Conservation (phyloP, 148 eudicot genomes). For the Arctostaphylos glauca region DNA sequence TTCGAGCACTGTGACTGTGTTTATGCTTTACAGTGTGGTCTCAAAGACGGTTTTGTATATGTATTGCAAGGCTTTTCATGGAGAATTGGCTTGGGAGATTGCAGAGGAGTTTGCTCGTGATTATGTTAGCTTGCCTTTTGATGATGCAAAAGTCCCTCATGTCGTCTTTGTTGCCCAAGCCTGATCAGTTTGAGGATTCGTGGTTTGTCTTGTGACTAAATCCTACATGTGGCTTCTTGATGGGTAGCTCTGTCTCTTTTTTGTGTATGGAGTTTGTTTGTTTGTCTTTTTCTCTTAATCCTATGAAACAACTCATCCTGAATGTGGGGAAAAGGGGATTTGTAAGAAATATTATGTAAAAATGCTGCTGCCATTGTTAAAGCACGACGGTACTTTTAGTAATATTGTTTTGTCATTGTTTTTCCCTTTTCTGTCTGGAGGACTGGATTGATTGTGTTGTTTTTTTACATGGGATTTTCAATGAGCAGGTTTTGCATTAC, state of each 20-base stretch:
- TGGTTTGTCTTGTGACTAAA: not conserved
- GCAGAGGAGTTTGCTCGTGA: constrained; percentile 60
- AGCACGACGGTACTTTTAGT: not conserved
- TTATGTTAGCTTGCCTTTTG: constrained; percentile 68
- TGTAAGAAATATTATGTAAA: not conserved
- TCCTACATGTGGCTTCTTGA: not conserved
- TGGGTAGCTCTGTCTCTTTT: not conserved
- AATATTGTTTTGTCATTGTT: not conserved
- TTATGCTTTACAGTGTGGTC: constrained; percentile 44
- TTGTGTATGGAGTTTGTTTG: not conserved
- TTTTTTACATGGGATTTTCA: not conserved
- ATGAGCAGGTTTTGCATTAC: not conserved
- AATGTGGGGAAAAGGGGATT: not conserved
- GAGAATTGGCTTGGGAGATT: constrained; percentile 65
- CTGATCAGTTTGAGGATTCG: constrained; percentile 21
- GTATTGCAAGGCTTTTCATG: constrained; percentile 71
- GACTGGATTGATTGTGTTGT: not conserved
- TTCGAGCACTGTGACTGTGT: constrained; percentile 38
- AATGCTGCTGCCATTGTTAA: not conserved
- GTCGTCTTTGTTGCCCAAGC: constrained; percentile 44
- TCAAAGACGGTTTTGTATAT: constrained; percentile 53
- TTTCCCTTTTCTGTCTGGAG: not conserved
- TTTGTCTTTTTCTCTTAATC: not conserved
- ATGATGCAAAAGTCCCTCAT: constrained; percentile 60
- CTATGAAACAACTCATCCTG: not conserved